Evolutionary conservation across 495 filamentous ascomycete species (phyloP).

Genomic region (Tuber magnatum): DNA sequence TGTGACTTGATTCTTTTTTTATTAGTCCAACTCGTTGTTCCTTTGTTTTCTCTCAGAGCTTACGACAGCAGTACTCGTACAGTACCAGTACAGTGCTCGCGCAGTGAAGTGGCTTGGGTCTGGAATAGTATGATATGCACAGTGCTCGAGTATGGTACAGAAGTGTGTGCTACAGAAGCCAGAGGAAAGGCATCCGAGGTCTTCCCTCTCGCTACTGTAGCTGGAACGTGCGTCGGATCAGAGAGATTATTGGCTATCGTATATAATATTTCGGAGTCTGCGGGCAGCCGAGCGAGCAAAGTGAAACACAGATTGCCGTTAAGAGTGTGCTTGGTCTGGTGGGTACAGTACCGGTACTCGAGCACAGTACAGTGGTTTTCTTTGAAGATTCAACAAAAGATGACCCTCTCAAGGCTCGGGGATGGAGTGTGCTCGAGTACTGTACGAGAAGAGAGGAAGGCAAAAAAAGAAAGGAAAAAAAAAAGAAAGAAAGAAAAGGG

Average conservation of each 20-base stretch:
- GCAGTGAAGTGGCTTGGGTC: too few species aligned
- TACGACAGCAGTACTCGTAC: not conserved
- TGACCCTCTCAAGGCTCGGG: not conserved
- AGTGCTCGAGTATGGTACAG: not conserved
- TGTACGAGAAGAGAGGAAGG: too few species aligned
- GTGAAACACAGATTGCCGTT: not conserved
- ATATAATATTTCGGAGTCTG: not conserved
- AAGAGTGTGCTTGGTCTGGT: not conserved
- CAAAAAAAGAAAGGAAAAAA: not conserved
- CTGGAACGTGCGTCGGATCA: constrained; percentile 1
- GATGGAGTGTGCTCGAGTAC: not conserved
- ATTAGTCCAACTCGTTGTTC: not conserved
- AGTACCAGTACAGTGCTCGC: too few species aligned
- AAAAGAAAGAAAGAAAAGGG: too few species aligned
- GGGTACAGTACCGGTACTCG: not conserved
- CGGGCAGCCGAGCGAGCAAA: not conserved
- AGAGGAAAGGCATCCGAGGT: not conserved
- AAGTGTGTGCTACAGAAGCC: not conserved
- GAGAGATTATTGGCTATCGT: not conserved
- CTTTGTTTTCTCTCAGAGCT: not conserved
- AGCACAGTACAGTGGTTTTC: too few species aligned
- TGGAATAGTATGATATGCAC: too few species aligned
- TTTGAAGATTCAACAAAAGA: too few species aligned
- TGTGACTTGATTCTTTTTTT: not conserved
- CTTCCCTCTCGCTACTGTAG: not conserved